Evolutionary conservation across 495 filamentous ascomycete species (phyloP).

Genomic region (Tuber umbilicatum): DNA sequence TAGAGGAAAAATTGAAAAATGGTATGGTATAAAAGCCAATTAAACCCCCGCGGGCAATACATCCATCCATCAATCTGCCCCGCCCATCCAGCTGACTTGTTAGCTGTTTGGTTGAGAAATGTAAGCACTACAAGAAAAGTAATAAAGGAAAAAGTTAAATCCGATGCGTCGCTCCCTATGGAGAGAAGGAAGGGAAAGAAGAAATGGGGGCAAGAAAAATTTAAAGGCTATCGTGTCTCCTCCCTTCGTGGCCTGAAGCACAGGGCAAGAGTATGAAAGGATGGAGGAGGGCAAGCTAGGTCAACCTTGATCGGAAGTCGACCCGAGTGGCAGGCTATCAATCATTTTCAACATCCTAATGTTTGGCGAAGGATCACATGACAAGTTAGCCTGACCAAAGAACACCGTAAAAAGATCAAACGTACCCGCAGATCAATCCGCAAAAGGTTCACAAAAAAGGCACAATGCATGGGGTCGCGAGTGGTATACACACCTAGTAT

Average conservation of each 20-base stretch:
- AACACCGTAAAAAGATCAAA: slow-evolving; percentile 29
- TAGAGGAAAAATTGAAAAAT: slow-evolving; percentile 1
- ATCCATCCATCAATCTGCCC: not conserved
- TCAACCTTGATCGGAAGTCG: slow-evolving; percentile 7
- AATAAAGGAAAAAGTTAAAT: slow-evolving; percentile 2
- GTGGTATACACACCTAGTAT: slow-evolving; percentile 38
- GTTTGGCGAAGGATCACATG: slow-evolving; percentile 20
- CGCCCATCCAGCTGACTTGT: not conserved
- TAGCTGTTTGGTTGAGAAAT: not conserved
- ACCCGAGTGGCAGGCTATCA: slow-evolving; percentile 24
- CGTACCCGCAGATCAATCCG: slow-evolving; percentile 29
- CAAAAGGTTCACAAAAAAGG: slow-evolving; percentile 25
- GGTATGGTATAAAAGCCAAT: slow-evolving; percentile 6
- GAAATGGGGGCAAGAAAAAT: not conserved
- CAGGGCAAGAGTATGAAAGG: slow-evolving; percentile 9
- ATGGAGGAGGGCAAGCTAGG: slow-evolving; percentile 12
- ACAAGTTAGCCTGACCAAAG: slow-evolving; percentile 37
- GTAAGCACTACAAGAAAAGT: not conserved
- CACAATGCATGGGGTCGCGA: slow-evolving; percentile 25
- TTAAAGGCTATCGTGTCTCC: not conserved
- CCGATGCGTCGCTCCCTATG: not conserved
- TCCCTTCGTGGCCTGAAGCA: not conserved
- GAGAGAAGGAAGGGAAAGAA: not conserved
- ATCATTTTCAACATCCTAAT: slow-evolving; percentile 34
- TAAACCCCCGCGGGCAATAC: not conserved